Conservation (phyloP, 78 protist species). For the Trichosphaerium sp. region DNA sequence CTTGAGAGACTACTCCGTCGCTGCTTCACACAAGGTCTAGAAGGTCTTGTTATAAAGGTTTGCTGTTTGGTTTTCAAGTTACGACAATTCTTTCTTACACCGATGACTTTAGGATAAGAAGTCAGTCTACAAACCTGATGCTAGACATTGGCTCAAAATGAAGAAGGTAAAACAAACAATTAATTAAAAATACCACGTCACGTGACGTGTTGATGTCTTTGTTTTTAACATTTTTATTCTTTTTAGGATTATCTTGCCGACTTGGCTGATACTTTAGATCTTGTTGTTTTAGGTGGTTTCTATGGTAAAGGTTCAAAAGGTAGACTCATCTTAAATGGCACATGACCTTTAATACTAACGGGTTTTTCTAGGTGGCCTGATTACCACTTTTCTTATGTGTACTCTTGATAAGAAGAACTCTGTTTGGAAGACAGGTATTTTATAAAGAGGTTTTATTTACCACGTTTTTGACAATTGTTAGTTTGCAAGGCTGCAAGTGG, state of each 20-base stretch:
- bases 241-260: constrained; percentile 61
- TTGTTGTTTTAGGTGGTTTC: constrained; percentile 65
- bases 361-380: constrained; percentile 60
- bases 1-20: no score
- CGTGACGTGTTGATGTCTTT: neutral
- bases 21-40: no score
- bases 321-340: no score
- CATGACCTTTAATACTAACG: no score
- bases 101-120: neutral
- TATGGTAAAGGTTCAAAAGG: constrained; percentile 52
- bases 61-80: no score
- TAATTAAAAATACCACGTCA: neutral
- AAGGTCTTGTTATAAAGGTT: constrained; percentile 77
- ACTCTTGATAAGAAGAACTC: constrained; percentile 11
- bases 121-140: constrained; percentile 60
- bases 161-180: constrained; percentile 39
- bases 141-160: constrained; percentile 75
- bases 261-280: constrained; percentile 75
- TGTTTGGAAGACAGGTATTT: constrained; percentile 52
- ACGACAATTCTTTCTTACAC: neutral
- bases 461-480: no score
- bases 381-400: constrained; percentile 58
- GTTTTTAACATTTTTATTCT: neutral
- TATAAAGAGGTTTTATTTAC: no score
- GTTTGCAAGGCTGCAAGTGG: constrained; percentile 62